These are phyloP conservation scores for Magnolia sinica DNA, from an alignment of 164 flowering plant genomes.

Conservation along the genomic window DNA sequence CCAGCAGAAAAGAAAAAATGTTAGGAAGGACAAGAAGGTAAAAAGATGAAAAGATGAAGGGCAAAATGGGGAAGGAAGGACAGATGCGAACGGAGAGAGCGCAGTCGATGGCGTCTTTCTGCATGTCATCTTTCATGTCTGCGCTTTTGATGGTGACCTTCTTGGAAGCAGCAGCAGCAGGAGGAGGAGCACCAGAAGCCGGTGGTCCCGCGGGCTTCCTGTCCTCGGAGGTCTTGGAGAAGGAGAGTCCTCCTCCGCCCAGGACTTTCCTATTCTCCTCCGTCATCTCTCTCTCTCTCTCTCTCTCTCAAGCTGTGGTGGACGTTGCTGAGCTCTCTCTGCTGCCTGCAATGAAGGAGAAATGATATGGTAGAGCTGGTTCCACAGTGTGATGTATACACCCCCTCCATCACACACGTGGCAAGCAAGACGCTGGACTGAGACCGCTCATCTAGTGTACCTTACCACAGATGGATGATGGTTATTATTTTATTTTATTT, in stretches of 20 bases:
- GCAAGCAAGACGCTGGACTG: no score
- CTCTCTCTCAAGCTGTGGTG: neutral
- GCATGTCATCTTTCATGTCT: slow-evolving; percentile 89
- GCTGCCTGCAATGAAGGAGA: no score
- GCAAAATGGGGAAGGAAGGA: slow-evolving; percentile 13
- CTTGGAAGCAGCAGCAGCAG: neutral
- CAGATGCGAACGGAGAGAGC: slow-evolving; percentile 52
- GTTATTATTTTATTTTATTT: no score
- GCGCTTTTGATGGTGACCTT: slow-evolving; percentile 80
- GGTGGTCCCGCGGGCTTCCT: slow-evolving; percentile 4
- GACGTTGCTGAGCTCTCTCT: neutral
- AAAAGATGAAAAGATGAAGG: neutral
- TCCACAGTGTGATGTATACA: no score
- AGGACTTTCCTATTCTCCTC: slow-evolving; percentile 2
- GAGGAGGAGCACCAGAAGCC: neutral
- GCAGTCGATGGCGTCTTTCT: slow-evolving; percentile 82
- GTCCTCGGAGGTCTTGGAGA: slow-evolving; percentile 4
- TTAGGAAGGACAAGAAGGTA: neutral
- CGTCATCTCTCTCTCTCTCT: slow-evolving; percentile 5
- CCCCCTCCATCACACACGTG: no score
- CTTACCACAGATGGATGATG: no score
- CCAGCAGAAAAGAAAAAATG: no score
- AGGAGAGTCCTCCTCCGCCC: neutral
- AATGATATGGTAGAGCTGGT: no score
- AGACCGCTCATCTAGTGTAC: no score